Evolutionary conservation across 495 filamentous ascomycete genomes (phyloP).

Genomic region (Opeltia flavorubescens): DNA sequence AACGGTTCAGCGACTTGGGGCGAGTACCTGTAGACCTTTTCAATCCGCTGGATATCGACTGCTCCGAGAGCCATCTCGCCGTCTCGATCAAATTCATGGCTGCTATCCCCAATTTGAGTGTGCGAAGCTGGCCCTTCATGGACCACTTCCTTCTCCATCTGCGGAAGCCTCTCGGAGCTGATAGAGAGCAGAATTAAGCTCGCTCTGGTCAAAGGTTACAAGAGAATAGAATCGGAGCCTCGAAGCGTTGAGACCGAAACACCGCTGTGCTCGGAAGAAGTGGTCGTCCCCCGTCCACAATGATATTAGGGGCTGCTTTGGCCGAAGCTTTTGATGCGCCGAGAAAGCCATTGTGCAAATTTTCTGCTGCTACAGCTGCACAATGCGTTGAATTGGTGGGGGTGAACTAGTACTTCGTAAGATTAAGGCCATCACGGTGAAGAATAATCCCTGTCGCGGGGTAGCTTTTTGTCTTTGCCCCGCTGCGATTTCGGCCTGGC

Average conservation of each 20-base stretch:
- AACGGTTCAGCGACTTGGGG: constrained; percentile 3
- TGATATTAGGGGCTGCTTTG: too few species aligned
- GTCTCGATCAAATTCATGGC: constrained; percentile 16
- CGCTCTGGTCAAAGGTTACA: background rate
- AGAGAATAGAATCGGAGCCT: background rate
- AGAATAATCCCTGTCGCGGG: too few species aligned
- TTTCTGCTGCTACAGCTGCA: background rate
- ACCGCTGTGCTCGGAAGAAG: background rate
- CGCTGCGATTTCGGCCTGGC: too few species aligned
- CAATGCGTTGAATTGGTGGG: background rate
- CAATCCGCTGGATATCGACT: constrained; percentile 40
- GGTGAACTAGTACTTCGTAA: background rate
- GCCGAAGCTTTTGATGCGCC: background rate
- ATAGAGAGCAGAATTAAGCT: background rate
- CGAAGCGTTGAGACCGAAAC: background rate
- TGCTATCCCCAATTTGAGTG: background rate
- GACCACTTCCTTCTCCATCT: background rate
- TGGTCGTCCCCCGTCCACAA: background rate
- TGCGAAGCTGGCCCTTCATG: background rate
- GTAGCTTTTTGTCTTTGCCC: too few species aligned
- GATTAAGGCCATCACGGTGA: background rate
- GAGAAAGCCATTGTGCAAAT: background rate
- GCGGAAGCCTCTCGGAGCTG: background rate
- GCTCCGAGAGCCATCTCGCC: constrained; percentile 25
- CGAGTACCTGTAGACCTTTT: constrained; percentile 45